Evolutionary conservation across 805 yeast genomes (phyloP), one percentile per base, ranked within the genome.

Genomic region (Kuraishia floccosa): DNA sequence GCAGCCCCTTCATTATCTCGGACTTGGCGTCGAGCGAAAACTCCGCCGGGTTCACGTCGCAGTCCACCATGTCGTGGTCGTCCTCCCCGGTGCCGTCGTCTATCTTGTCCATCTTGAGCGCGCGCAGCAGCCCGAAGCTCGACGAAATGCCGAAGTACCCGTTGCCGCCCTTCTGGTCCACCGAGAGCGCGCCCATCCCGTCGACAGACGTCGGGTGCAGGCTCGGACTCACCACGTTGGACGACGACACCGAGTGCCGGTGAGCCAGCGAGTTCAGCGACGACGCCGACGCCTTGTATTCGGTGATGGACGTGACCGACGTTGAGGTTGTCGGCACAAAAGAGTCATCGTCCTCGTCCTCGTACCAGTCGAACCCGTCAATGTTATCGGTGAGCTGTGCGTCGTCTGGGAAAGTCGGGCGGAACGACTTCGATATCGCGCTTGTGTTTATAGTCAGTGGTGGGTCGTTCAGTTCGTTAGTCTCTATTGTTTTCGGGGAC

Each of bases 131-230:
- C 6, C 71, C 69, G 2, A 77, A 65, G 35, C 72, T 62, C 4
- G 85, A 74, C 6, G 75, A 79, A 9, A 68, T 65, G 2, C 86
- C 86, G 39, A 71, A 70, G 44, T 72, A 76, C 1, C 85, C 84
- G 18, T 67, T 66, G 16, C 46, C 40, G 17, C 74, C 68, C 29
- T 69, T 63, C 5, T 63, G 64, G 34, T 60, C 56, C 4, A 22
- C 18, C 25, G 72, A 63, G 16, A 72, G 43, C 2, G 76, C 79
- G 1, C 77, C 81, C 82, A 76, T 76, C 8, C 82, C 81, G 47
- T 76, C 82, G 30, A 56, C 47, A 39, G 49, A 24, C 11, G 12
- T 9, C 7, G 28, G 17, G 12, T 15, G 17, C 9, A 15, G 17
- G 28, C 28, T 15, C 12, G 28, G 17, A 18, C 20, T 16, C 28